Conservation (phyloP, 495 filamentous ascomycete species). For the Elasticomyces elasticus region DNA sequence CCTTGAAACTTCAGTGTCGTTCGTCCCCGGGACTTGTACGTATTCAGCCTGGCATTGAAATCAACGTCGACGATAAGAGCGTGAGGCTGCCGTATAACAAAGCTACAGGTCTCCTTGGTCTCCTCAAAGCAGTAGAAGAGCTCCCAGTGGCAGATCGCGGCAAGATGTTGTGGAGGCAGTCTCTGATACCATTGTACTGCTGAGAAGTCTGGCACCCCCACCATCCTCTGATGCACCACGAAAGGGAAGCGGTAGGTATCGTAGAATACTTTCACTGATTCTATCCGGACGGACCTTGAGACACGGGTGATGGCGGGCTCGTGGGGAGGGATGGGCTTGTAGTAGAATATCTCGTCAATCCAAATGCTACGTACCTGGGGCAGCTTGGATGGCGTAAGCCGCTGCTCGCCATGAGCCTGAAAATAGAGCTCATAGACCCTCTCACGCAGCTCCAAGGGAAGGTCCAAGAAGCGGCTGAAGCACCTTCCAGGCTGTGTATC, state of each 20-base stretch:
- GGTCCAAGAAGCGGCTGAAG: not conserved
- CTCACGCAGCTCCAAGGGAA: not conserved
- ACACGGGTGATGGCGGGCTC: too few species aligned
- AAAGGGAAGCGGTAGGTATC: not conserved
- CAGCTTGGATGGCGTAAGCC: not conserved
- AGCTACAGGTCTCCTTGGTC: not conserved
- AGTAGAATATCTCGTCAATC: not conserved
- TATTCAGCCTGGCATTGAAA: not conserved
- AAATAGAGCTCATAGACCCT: not conserved
- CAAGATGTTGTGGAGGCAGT: not conserved
- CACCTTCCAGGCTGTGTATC: too few species aligned
- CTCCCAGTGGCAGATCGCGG: not conserved
- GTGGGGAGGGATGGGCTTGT: not conserved
- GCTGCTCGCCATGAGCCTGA: not conserved
- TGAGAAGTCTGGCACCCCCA: not conserved
- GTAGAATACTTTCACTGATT: not conserved
- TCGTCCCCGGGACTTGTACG: too few species aligned
- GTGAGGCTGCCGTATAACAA: not conserved
- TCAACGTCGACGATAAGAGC: not conserved
- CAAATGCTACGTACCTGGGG: not conserved
- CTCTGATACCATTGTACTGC: not conserved
- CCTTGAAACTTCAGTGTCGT: too few species aligned
- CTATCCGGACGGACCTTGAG: not conserved
- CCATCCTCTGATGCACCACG: not conserved
- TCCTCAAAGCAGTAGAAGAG: not conserved